Conservation (phyloP, 2,329 filamentous ascomycete genomes). For the Huntiella savannae region DNA sequence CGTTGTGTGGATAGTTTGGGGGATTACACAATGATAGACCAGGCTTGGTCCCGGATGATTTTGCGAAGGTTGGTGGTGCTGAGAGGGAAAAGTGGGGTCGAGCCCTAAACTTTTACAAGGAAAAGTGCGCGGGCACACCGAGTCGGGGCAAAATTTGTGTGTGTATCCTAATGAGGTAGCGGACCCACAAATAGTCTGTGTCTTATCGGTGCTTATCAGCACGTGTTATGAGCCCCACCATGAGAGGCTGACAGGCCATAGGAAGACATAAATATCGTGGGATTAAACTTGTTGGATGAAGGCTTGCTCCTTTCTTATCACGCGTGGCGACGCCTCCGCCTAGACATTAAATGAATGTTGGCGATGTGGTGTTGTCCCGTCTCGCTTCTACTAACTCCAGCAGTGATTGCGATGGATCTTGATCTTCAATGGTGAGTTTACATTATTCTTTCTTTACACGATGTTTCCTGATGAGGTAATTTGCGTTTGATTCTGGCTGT, state of each 20-base stretch:
- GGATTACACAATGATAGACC: constrained; percentile 12
- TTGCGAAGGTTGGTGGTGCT: constrained; percentile 11
- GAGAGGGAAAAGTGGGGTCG: constrained; percentile 8
- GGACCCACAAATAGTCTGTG: not conserved
- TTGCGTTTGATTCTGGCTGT: constrained; percentile 87
- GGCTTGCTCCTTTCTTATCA: no score
- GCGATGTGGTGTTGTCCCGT: constrained; percentile 12
- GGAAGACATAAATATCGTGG: no score
- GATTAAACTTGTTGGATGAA: no score
- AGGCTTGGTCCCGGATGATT: constrained; percentile 11
- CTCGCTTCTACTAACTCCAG: not conserved
- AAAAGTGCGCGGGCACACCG: constrained; percentile 10
- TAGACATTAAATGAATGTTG: constrained; percentile 16
- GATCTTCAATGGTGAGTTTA: constrained; percentile 13
- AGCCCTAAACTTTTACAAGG: constrained; percentile 10
- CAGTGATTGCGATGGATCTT: not conserved
- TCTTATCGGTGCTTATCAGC: not conserved
- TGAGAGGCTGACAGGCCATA: not conserved
- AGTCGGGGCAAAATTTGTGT: constrained; percentile 1
- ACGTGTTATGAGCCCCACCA: not conserved
- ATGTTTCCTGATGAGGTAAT: constrained; percentile 75
- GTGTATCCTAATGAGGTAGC: not conserved
- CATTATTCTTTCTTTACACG: constrained; percentile 10
- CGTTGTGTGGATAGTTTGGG: constrained; percentile 11
- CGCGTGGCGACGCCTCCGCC: not conserved